These are phyloP conservation scores for Orbilia javanica DNA, from an alignment of 2,329 filamentous ascomycete species.

Conservation along the genomic window DNA sequence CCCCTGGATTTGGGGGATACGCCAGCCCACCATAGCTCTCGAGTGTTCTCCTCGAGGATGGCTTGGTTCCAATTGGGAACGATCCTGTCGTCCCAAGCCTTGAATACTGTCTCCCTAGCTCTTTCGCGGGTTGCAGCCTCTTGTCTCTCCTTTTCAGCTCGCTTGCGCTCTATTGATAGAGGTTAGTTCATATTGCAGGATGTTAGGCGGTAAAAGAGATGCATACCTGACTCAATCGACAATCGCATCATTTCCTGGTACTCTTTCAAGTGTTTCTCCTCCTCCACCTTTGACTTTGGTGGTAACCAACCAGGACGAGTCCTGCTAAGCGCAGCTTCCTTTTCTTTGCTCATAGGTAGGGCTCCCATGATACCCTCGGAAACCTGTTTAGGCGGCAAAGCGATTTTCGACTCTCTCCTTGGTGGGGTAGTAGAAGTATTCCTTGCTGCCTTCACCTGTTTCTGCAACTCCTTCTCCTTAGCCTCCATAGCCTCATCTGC, in stretches of 20 bases:
- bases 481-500: constrained; percentile 72
- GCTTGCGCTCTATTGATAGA: constrained; percentile 64
- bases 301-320: constrained; percentile 87
- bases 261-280: constrained; percentile 86
- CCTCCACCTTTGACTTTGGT: constrained; percentile 89
- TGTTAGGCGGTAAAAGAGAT: neutral
- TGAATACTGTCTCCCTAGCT: constrained; percentile 68
- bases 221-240: constrained; percentile 68
- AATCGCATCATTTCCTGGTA: constrained; percentile 83
- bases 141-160: constrained; percentile 65
- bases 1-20: constrained; percentile 78
- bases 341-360: constrained; percentile 85
- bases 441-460: constrained; percentile 61
- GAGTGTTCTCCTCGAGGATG: constrained; percentile 76
- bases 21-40: constrained; percentile 86
- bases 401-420: constrained; percentile 51
- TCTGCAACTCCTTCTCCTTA: constrained; percentile 69
- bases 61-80: constrained; percentile 80
- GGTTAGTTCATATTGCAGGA: constrained; percentile 3
- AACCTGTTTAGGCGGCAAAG: constrained; percentile 69
- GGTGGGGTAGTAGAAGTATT: constrained; percentile 39
- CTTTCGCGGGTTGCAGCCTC: constrained; percentile 66
- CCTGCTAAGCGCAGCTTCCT: constrained; percentile 83
- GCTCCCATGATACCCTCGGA: constrained; percentile 81
- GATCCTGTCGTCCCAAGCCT: constrained; percentile 81